phyloP scores from a whole-genome alignment of 2,329 filamentous ascomycete species.

The Colletotrichum sp. region DNA sequence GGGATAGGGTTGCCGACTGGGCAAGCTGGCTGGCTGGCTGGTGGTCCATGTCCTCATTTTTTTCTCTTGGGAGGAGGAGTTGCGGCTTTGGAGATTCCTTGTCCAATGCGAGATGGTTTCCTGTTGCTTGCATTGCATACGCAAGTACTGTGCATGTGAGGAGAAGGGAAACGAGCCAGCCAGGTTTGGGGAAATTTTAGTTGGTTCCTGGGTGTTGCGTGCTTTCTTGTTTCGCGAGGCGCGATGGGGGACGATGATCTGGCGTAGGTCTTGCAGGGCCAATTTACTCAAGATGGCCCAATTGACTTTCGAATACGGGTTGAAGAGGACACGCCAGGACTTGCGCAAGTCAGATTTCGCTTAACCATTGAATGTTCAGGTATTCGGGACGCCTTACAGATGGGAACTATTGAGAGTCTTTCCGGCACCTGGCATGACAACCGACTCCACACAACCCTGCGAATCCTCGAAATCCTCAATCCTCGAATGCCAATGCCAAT shows the following conservation, averaged over 20 bases:
- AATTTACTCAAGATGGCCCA: neutral
- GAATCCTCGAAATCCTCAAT: neutral
- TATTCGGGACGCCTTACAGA: neutral
- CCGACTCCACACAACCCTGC: neutral
- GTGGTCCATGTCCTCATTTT: neutral
- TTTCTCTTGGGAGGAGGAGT: neutral
- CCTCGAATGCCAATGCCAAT: neutral
- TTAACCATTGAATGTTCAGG: neutral
- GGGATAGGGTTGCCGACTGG: neutral
- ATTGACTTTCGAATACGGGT: neutral
- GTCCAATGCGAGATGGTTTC: neutral
- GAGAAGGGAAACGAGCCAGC: neutral
- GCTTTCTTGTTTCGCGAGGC: neutral
- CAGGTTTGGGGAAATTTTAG: neutral
- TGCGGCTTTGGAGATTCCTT: neutral
- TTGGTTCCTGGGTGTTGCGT: neutral
- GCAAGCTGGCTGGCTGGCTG: neutral
- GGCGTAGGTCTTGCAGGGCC: neutral
- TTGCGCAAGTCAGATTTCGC: neutral
- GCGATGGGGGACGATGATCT: neutral
- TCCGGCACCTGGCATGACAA: neutral
- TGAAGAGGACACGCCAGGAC: neutral
- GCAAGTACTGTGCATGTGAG: neutral
- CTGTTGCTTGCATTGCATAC: neutral
- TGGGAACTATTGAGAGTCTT: neutral